phyloP scores from a whole-genome alignment of 257 asterid genomes.

The Catharanthus roseus region DNA sequence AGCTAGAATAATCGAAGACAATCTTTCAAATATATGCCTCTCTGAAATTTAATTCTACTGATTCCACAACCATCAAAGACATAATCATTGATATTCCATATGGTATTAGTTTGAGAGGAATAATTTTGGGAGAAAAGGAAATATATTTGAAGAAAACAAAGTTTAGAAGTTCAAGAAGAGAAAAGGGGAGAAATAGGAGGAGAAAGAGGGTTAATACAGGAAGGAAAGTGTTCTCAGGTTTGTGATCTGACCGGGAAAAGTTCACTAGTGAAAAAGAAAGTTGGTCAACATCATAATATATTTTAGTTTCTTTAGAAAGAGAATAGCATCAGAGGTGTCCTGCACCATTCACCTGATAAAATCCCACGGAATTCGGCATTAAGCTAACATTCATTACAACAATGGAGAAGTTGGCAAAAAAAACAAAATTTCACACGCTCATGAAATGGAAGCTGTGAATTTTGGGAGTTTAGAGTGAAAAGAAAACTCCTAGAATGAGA shows the following conservation, averaged over 20 bases:
- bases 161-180: background rate
- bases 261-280: background rate
- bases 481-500: background rate
- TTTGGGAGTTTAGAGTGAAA: conserved; percentile 16
- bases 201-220: background rate
- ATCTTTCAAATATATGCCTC: background rate
- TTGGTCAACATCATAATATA: background rate
- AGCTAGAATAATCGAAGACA: background rate
- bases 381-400: conserved; percentile 74
- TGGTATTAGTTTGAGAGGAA: background rate
- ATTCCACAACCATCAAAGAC: background rate
- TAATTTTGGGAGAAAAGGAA: background rate
- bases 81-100: background rate
- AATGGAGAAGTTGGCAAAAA: conserved; percentile 56
- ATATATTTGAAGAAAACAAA: background rate
- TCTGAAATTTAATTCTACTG: background rate
- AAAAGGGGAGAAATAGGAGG: background rate
- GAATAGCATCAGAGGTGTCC: background rate
- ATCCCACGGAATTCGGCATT: conserved; percentile 79
- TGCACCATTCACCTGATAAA: conserved; percentile 51
- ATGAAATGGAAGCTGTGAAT: conserved; percentile 46
- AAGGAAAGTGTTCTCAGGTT: background rate
- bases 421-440: conserved; percentile 52
- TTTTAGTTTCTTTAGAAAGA: background rate
- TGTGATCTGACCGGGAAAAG: too few relatives aligned